phyloP scores from a whole-genome alignment of 164 flowering plant genomes.

The grape (Vitis vinifera) region ASM3070453v1 NC_081815.1:3509001-3509500 shows the following conservation, averaged over 20 bases:
- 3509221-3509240: slow-evolving; percentile 19
- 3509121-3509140: slow-evolving; percentile 19
- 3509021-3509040: too few relatives aligned
- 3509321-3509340: slow-evolving; percentile 23
- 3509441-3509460: not conserved
- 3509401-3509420: not conserved
- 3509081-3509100: slow-evolving; percentile 3
- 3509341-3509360: slow-evolving; percentile 16
- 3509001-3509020: too few relatives aligned
- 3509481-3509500: not conserved
- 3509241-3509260: slow-evolving; percentile 9
- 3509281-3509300: slow-evolving; percentile 13
- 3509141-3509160: slow-evolving; percentile 9
- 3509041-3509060: too few relatives aligned
- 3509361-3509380: slow-evolving; percentile 15
- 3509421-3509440: slow-evolving; percentile 1
- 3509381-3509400: slow-evolving; percentile 12
- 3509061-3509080: not conserved
- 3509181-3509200: slow-evolving; percentile 8
- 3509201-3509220: not conserved
- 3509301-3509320: not conserved
- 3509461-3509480: not conserved
- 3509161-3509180: not conserved
- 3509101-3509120: not conserved
- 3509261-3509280: slow-evolving; percentile 14